A percentile compares a stretch with the other conserved stretches of the same genome.
Conservation (phyloP, 129 eudicot genomes). For the Chrysanthemum lavandulifolium region DNA sequence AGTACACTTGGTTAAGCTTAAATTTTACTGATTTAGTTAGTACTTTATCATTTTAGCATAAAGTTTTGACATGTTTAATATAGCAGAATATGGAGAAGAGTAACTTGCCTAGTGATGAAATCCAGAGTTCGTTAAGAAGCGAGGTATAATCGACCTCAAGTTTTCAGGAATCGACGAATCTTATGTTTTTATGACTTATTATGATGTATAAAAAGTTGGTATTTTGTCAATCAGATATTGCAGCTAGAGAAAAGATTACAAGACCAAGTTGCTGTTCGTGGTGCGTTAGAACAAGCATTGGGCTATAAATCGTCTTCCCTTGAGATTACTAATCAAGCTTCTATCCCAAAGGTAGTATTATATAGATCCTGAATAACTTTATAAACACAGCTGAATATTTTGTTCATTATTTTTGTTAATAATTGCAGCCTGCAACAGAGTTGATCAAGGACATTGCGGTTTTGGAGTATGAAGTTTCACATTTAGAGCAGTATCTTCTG, state of each 20-base stretch:
- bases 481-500: conserved; percentile 88
- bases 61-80: not conserved
- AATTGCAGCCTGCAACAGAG: conserved; percentile 79
- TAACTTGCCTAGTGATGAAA: conserved; percentile 45
- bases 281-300: conserved; percentile 81
- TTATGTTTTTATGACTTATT: not conserved
- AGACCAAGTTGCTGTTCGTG: conserved; percentile 73
- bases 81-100: conserved; percentile 50
- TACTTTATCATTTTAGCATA: not conserved
- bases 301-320: conserved; percentile 58
- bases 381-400: not conserved
- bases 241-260: conserved; percentile 87
- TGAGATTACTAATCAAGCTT: conserved; percentile 38
- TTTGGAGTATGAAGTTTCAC: conserved; percentile 76
- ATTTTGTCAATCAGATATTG: conserved; percentile 48
- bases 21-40: not conserved
- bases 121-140: conserved; percentile 64
- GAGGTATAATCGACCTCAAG: conserved; percentile 49
- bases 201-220: not conserved
- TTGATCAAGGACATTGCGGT: conserved; percentile 76
- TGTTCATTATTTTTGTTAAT: not conserved
- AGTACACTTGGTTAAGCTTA: conserved; percentile 23
- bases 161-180: conserved; percentile 7
- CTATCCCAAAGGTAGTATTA: conserved; percentile 67
- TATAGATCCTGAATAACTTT: not conserved